phyloP scores from a whole-genome alignment of 2,329 filamentous ascomycete genomes.

The Periconia sp. region DNA sequence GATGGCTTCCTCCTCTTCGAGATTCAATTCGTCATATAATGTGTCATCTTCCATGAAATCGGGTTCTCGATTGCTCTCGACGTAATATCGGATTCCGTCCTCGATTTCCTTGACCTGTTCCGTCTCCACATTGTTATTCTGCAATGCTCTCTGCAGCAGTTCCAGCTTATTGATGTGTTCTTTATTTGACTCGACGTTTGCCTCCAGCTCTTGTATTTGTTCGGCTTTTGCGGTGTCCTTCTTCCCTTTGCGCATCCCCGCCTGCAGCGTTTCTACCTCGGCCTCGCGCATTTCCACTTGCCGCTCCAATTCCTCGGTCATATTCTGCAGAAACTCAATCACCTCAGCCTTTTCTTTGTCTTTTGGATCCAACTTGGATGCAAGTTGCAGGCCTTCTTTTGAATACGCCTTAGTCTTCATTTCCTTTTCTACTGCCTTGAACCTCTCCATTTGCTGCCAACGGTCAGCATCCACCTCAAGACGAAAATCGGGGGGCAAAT shows the following conservation, averaged over 20 bases:
- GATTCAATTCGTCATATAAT: conserved; percentile 91
- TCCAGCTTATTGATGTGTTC: conserved; percentile 95
- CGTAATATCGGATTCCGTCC: conserved; percentile 93
- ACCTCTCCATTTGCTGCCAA: conserved; percentile 94
- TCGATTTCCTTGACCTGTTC: conserved; percentile 86
- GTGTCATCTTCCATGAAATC: conserved; percentile 94
- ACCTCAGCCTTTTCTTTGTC: conserved; percentile 92
- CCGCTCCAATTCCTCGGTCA: conserved; percentile 90
- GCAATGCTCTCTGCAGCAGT: conserved; percentile 82
- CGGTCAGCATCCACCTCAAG: conserved; percentile 31
- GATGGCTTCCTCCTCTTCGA: conserved; percentile 87
- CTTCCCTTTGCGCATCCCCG: conserved; percentile 93
- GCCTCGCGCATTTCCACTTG: conserved; percentile 93
- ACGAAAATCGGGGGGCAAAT: conserved; percentile 34
- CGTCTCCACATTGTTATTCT: conserved; percentile 88
- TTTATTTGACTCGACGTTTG: conserved; percentile 86
- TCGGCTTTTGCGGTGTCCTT: conserved; percentile 81
- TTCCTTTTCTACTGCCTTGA: conserved; percentile 99
- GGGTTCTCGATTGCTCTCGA: conserved; percentile 81
- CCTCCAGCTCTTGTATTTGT: conserved; percentile 82
- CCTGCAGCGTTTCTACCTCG: conserved; percentile 82
- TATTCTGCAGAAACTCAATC: conserved; percentile 79
- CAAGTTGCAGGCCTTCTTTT: conserved; percentile 91
- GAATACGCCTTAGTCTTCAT: conserved; percentile 99
- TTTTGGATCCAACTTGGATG: conserved; percentile 93